A percentile compares a stretch with the other conserved stretches of the same genome.
Conservation (phyloP, 2,329 filamentous ascomycete species). For the Rachicladosporium sp. region DNA sequence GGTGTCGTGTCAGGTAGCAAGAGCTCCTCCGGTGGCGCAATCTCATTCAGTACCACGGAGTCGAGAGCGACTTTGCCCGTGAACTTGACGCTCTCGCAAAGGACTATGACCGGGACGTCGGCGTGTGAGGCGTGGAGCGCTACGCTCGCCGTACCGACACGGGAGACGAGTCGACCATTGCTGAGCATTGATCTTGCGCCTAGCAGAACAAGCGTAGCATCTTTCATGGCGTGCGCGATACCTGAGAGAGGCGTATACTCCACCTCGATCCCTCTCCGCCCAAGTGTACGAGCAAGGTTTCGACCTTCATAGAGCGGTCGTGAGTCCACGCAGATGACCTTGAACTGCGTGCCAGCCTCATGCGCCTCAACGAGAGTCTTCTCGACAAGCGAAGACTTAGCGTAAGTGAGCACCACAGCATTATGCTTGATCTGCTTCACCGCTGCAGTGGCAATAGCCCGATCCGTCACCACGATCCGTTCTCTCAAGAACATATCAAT, state of each 20-base stretch:
- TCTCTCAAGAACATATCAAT: conserved; percentile 88
- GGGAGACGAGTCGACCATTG: conserved; percentile 81
- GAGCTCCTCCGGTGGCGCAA: conserved; percentile 62
- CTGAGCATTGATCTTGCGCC: conserved; percentile 92
- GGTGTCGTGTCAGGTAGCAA: conserved; percentile 19
- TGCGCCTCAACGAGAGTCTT: conserved; percentile 65
- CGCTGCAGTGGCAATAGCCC: conserved; percentile 69
- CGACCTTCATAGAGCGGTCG: conserved; percentile 58
- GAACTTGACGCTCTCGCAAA: conserved; percentile 93
- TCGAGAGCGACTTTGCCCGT: conserved; percentile 80
- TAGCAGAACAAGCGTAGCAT: conserved; percentile 63
- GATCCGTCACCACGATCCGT: conserved; percentile 74
- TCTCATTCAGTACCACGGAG: conserved; percentile 88
- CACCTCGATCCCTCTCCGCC: conserved; percentile 58
- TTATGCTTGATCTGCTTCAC: conserved; percentile 63
- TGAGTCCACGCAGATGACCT: conserved; percentile 73
- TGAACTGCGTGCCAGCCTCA: conserved; percentile 58
- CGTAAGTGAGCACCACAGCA: conserved; percentile 77
- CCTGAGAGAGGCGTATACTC: conserved; percentile 73
- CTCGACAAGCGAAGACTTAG: conserved; percentile 75
- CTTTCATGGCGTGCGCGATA: conserved; percentile 59
- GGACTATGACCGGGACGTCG: conserved; percentile 70
- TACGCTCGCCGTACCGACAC: conserved; percentile 74
- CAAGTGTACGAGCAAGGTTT: conserved; percentile 58
- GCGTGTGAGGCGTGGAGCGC: conserved; percentile 69